These are phyloP conservation scores for Conidiobolus incongruus DNA, from an alignment of 371 early-diverging fungal species.

Conservation along the genomic window DNA sequence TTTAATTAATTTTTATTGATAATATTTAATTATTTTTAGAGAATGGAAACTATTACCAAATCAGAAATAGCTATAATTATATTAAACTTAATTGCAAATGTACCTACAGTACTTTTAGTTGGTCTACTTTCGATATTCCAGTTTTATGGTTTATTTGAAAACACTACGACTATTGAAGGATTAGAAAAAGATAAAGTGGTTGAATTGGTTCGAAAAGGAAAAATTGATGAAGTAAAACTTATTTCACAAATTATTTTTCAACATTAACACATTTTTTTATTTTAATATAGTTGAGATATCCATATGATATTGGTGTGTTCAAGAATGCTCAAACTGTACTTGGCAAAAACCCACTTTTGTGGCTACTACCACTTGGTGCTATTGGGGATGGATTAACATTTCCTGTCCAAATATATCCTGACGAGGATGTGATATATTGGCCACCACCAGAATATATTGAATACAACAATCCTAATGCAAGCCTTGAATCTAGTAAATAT, in stretches of 20 bases:
- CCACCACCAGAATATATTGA: too few species aligned
- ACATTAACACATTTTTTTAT: too few species aligned
- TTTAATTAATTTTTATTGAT: background rate
- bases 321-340: slow-evolving; percentile 57
- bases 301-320: slow-evolving; percentile 76
- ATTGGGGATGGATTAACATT: slow-evolving; percentile 47
- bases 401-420: slow-evolving; percentile 22
- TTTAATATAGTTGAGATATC: slow-evolving; percentile 31
- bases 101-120: slow-evolving; percentile 46
- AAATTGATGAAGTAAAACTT: slow-evolving; percentile 24
- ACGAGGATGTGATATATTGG: slow-evolving; percentile 7
- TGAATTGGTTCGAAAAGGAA: slow-evolving; percentile 35
- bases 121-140: slow-evolving; percentile 67
- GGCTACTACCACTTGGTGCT: slow-evolving; percentile 41
- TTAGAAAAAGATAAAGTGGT: slow-evolving; percentile 65
- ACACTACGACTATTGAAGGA: slow-evolving; percentile 91
- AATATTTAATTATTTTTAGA: slow-evolving; percentile 1
- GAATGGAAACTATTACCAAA: slow-evolving; percentile 26
- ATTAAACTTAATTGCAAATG: slow-evolving; percentile 37
- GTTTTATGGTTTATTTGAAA: slow-evolving; percentile 47
- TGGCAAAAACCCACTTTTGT: slow-evolving; percentile 36
- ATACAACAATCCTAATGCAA: too few species aligned
- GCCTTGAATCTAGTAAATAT: too few species aligned
- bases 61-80: slow-evolving; percentile 42
- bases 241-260: background rate